Evolutionary conservation across 371 early-diverging fungal genomes (phyloP), one percentile per base, ranked within the genome.

Genomic region (Amoeboaphelidium protococcarum): DNA sequence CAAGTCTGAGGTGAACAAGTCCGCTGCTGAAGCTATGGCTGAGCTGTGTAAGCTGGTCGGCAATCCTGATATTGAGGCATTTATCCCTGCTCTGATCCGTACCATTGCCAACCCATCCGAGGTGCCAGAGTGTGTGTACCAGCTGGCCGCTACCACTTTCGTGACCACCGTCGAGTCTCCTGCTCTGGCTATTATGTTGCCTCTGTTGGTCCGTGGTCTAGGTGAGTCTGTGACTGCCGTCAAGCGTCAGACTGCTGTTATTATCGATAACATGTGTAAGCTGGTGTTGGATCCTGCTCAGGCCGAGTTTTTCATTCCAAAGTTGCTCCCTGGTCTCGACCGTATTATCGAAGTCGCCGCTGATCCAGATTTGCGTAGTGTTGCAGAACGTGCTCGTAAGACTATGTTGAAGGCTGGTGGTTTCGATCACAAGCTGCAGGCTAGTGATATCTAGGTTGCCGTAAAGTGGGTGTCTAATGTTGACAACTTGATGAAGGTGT

Each of bases 201-300:
- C 82, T 42, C 65, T 80, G n/a, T 61, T 82, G 46, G 59, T 60
- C 49, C 76, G 79, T 65, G 80, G 79, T 71, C 64, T 82, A 46
- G 56, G 63, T 21, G 74, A 72, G 50, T 62, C 72, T 45, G 56
- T 59, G 37, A 71, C 71, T 40, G 54, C 72, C 51, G 69, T 73
- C 54, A 66, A 76, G 56, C 81, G 81, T 66, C 76, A 78, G 62
- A 63, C 78, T 51, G 73, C 80, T 49, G 72, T 80, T 55, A 79
- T 82, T 51, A 76, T 82, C 44, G 76, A 78, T 58, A 82, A 82
- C 61, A 72, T 82, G 72, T 80, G 72, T 58, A 80, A 80, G 65
- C 71, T 82, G 31, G 80, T 80, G 50, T 66, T 73, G 53, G 70
- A 77, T 59, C 81, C 83, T 25, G 67, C 66, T 46, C 75, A 77